Base-by-base conservation (phyloP, 768 basidiomycete species). In the Tricholomella constricta region DNA sequence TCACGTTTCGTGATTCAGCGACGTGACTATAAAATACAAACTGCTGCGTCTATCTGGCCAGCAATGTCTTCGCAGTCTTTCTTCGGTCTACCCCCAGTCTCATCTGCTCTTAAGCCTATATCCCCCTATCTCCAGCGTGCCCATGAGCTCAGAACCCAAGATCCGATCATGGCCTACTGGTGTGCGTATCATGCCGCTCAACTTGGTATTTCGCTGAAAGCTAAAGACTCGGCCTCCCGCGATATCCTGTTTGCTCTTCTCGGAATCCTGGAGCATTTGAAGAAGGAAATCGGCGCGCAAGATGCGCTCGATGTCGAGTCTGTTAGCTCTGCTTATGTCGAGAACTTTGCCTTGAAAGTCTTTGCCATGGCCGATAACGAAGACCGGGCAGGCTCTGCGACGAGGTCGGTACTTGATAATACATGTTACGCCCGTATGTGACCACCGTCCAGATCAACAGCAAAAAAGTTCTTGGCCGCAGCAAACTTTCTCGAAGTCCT, bases 121-220 rank as follows among this genome's bases (percentile, higher is more conserved):
- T 65, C 84, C 4, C 89, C 94, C 2, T 96, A 83, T 69, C 77
- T 98, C 17, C 93, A 95, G 63, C 84, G 97, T 45, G 91, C 97
- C 0, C 84, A 92, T 52, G 97, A 99, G 68, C 78, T 98, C 61
- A 83, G 80, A 46, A 73, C 73, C 12, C 83, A 88, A 57, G 94
- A 99, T 51, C 91, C 92, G 5, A 76, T 95, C 47, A 84, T 98
- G 64, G 82, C 91, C 4, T 98, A 98, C 67, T 99, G 96, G 95
- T 95, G 96, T 74, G 88, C 88, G 37, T 97, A 94, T 76, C 88
- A 94, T 69, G 95, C 93, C 54, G 91, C 93, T 0, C 91, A 97
- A 69, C 74, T 89, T 38, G 94, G 93, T 45, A 88, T 98, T 62
- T 75, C 79, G 34, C 72, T 89, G 65, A 88, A 88, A 54, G 77